A percentile compares a stretch with the other conserved stretches of the same genome.
phyloP scores from a whole-genome alignment of 2,329 filamentous ascomycete species.

The Trichoderma lentiforme region DNA sequence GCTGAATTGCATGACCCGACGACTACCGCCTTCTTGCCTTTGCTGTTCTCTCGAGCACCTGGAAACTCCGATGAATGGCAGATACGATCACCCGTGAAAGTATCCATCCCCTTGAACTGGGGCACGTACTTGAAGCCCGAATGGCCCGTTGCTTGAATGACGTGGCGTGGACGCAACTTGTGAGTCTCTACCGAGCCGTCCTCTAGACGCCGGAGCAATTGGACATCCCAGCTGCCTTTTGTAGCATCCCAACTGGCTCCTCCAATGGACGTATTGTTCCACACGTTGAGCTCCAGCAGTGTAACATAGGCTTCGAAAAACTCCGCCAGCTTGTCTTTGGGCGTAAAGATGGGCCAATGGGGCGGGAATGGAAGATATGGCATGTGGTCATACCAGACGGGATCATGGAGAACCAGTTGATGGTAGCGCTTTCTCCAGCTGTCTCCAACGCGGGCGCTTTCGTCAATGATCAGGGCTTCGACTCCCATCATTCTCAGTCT shows the following conservation, averaged over 20 bases:
- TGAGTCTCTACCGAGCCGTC: constrained; percentile 48
- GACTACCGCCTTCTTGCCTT: constrained; percentile 60
- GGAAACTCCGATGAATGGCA: constrained; percentile 61
- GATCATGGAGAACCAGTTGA: constrained; percentile 66
- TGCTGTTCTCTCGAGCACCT: constrained; percentile 45
- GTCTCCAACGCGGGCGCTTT: constrained; percentile 56
- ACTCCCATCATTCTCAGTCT: constrained; percentile 58
- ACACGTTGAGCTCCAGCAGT: constrained; percentile 66
- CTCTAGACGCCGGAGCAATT: constrained; percentile 47
- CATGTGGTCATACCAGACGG: constrained; percentile 59
- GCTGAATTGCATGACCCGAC: constrained; percentile 67
- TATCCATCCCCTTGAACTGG: constrained; percentile 51
- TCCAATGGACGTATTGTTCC: constrained; percentile 52
- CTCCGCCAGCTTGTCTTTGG: constrained; percentile 68
- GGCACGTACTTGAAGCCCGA: constrained; percentile 64
- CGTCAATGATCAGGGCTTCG: constrained; percentile 55
- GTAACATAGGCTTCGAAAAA: constrained; percentile 65
- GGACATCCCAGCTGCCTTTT: constrained; percentile 52
- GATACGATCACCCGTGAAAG: constrained; percentile 57
- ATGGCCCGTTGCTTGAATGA: constrained; percentile 67
- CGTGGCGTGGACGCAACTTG: constrained; percentile 57
- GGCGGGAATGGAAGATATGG: constrained; percentile 63
- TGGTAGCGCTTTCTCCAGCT: constrained; percentile 63
- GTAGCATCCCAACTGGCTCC: constrained; percentile 49
- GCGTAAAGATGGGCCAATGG: constrained; percentile 67